Evolutionary conservation across 306 rosid species (phyloP), one percentile per base, ranked within the genome.

Genomic region (Lablab purpureus): DNA sequence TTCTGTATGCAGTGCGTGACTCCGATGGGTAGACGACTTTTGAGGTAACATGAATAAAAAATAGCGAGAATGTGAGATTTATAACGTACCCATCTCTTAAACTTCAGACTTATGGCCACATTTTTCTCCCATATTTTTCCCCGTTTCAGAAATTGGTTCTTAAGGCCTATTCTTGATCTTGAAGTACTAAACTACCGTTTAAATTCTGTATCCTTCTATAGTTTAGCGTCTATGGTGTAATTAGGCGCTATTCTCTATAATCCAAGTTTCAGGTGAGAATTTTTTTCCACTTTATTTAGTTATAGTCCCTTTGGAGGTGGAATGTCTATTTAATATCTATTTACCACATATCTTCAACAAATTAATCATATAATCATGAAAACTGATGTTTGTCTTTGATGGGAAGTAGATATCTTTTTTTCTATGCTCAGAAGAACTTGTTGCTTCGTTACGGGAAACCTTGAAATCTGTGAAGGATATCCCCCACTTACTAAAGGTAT

Each of bases 101-200:
- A 70, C 5, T 46, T 47, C 10, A 14, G 74, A 52, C 73, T 46
- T 55, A 19, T 2, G n/a, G 2, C 15, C 14, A 10, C 17, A 37
- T 12, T 81, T 66, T 15, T 66, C 32, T 30, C 74, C 19, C 12
- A 47, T 50, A 47, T 55, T 45, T n/a, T 45, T 75, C 63, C 80
- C 58, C 77, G 22, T 83, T 59, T 65, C 79, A 95, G 98, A 84
- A 91, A 80, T 87, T 92, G 99, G 99, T 95, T 95, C 85, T 78
- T 95, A 87, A 87, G 97, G 90, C 99, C 99, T 79, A 87, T 95
- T 82, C 90, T 92, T 67, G 98, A 95, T 91, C 90, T 92, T 65
- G 97, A 87, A 82, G 86, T 72, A 85, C 88, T 95, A 83, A 91
- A 89, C 87, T 79, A 84, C 75, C 98, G 98, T 60, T 88, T 95